These are phyloP conservation scores for Fomitopsis pulvina DNA, from an alignment of 768 basidiomycete genomes.

Conservation along the genomic window DNA sequence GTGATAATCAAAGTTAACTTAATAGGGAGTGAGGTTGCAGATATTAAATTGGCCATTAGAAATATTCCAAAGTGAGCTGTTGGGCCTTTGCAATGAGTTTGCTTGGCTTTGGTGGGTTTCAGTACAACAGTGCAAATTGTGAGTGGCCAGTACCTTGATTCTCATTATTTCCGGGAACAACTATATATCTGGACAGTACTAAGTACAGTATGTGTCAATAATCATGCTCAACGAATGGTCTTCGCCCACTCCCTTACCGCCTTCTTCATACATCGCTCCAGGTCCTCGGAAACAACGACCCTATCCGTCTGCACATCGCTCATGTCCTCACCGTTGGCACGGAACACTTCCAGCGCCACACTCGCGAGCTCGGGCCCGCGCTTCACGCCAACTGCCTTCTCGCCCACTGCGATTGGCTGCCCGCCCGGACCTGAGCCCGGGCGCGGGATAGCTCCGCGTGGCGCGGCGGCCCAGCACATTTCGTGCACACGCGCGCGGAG, in stretches of 20 bases:
- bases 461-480: background rate
- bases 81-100: no score
- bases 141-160: no score
- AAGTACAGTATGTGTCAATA: no score
- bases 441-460: background rate
- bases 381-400: background rate
- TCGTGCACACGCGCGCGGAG: slow-evolving; percentile 2
- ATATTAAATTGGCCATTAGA: no score
- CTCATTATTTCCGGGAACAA: no score
- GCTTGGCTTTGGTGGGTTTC: no score
- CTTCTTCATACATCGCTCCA: slow-evolving; percentile 5
- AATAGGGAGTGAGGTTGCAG: no score
- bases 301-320: background rate
- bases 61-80: no score
- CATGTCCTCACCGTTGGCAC: slow-evolving; percentile 2
- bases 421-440: background rate
- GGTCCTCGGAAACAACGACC: background rate
- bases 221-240: background rate
- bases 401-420: background rate
- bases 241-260: slow-evolving; percentile 4
- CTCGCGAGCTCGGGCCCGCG: slow-evolving; percentile 3
- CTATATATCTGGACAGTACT: no score
- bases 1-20: no score
- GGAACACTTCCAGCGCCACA: background rate
- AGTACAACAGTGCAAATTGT: no score